A percentile compares a stretch with the other conserved stretches of the same genome.
Conservation (phyloP, 1,139 yeast genomes). For the Kurtzmaniella quercitrusa region DNA sequence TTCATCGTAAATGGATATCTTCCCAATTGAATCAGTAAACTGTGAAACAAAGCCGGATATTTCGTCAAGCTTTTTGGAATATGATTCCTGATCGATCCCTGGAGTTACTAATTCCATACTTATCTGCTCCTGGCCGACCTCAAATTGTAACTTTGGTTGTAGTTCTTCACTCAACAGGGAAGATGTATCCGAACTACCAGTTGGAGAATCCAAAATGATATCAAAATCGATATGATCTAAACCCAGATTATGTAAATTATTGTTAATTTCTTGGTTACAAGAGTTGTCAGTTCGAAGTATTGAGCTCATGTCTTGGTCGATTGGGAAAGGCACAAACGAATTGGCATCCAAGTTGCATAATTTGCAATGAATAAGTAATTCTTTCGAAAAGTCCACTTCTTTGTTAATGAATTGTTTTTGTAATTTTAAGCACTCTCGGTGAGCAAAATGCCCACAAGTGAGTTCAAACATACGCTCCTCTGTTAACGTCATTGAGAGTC, state of each 20-base stretch:
- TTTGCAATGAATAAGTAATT: too few species aligned
- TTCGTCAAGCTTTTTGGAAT: background rate
- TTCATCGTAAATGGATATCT: background rate
- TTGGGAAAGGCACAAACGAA: too few species aligned
- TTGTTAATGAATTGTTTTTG: too few species aligned
- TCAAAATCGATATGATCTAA: slow-evolving; percentile 1
- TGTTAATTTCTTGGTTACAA: too few species aligned
- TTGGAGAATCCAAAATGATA: background rate
- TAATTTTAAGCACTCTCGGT: slow-evolving; percentile 4
- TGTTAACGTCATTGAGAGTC: background rate
- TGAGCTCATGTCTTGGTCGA: background rate
- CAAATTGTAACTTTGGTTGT: background rate
- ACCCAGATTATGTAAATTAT: background rate
- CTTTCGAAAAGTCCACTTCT: too few species aligned
- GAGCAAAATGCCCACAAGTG: slow-evolving; percentile 8
- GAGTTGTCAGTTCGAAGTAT: too few species aligned
- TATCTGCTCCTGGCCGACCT: background rate
- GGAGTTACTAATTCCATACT: background rate
- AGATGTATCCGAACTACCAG: background rate
- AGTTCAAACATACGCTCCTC: slow-evolving; percentile 3
- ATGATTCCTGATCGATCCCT: background rate
- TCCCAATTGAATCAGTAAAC: background rate
- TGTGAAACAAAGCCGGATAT: background rate
- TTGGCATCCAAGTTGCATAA: too few species aligned
- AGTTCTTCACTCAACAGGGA: background rate